A percentile compares a stretch with the other conserved stretches of the same genome.
Conservation (phyloP, 1,139 yeast genomes). For the Yamadazyma dushanensis region DNA sequence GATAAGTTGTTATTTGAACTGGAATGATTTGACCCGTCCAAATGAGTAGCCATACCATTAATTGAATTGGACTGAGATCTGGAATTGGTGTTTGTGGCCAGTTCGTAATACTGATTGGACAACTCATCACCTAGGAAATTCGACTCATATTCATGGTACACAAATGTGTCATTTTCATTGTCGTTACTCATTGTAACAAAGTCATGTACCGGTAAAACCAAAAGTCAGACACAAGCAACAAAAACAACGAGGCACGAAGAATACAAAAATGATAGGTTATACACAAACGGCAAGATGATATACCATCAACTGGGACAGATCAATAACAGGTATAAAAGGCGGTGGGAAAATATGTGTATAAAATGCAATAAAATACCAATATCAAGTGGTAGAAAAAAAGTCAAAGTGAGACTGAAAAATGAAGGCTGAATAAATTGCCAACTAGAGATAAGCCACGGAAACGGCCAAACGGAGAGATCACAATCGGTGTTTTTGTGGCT, state of each 20-base stretch:
- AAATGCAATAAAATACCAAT: too few relatives aligned
- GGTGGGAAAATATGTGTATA: too few relatives aligned
- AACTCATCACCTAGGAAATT: neutral
- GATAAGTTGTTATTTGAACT: conserved; percentile 1
- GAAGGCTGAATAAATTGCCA: too few relatives aligned
- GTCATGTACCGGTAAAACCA: neutral
- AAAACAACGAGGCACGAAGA: neutral
- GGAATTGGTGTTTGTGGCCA: too few relatives aligned
- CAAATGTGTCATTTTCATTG: conserved; percentile 5
- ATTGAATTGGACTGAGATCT: conserved; percentile 1
- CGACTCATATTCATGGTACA: conserved; percentile 5
- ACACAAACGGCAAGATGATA: too few relatives aligned
- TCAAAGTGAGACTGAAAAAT: neutral
- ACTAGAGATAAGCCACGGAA: too few relatives aligned
- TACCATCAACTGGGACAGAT: neutral
- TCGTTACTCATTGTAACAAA: conserved; percentile 2
- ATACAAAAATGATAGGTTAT: too few relatives aligned
- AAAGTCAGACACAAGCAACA: too few relatives aligned
- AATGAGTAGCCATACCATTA: neutral
- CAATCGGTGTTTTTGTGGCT: too few relatives aligned
- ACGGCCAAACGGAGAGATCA: too few relatives aligned
- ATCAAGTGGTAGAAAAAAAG: too few relatives aligned
- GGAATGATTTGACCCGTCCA: neutral
- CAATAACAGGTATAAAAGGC: neutral
- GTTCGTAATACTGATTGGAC: too few relatives aligned